Base-by-base conservation (phyloP, 495 filamentous ascomycete genomes). In the Schizothecium vesticola region DNA sequence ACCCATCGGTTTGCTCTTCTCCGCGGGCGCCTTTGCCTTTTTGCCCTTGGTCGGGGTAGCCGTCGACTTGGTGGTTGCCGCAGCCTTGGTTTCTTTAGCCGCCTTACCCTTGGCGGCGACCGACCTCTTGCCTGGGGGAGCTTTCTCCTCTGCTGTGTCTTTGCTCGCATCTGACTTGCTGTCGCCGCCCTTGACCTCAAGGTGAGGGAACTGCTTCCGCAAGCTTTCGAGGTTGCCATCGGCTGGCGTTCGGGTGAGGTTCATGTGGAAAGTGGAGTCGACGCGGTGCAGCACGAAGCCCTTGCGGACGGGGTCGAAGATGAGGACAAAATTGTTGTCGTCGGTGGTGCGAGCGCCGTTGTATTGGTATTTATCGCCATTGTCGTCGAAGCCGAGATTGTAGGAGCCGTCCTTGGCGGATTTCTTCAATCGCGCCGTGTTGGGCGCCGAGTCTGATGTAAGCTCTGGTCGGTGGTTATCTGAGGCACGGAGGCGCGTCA, bases 191-290 rank as follows among this genome's bases (percentile, higher is more conserved):
- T 72, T 75, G 59, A 77, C 70, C 63, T 80, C 76, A 23, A 84
- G 75, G 7, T 82, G 82, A 3, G 80, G 75, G 68, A 79, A 78
- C 61, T 82, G 74, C 63, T 78, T 76, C 60, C 79, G 77, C 31
- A 84, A 72, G 36, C 65, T 75, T 31, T 81, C 79, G 66, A 72
- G 68, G 51, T 79, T 74, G 65, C 67, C 72, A 60, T 80, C 80
- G 62, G 72, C 76, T 1, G 82, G 82, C 5, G 78, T 83, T 28
- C 76, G 75, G 22, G 81, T 80, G 22, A 86, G 71, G 70, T 86
- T 86, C 85, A 87, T 86, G 71, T 86, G 80, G 75, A 87, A 87
- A 60, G 80, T 81, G n/a, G 84, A 86, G 68, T 87, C 83, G 36
- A 87, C 75, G 56, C 79, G 80, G 74, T 87, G 83, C n/a, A 87